phyloP scores from a whole-genome alignment of 805 yeast species.

The Metschnikowia gruessii region DNA sequence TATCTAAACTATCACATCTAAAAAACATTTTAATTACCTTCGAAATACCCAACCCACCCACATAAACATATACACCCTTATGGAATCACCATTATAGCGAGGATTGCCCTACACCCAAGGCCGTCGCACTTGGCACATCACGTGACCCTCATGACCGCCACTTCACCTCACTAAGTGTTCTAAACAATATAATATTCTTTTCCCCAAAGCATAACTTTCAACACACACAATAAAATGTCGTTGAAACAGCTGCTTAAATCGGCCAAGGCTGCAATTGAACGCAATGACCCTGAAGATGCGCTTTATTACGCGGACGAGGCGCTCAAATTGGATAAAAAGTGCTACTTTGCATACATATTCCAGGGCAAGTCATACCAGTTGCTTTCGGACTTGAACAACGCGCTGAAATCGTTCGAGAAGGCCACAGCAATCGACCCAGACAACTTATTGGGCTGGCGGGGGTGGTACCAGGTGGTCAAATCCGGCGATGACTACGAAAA shows the following conservation, averaged over 20 bases:
- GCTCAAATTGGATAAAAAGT: conserved; percentile 51
- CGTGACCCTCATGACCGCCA: neutral
- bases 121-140: too few species aligned
- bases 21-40: too few species aligned
- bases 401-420: conserved; percentile 41
- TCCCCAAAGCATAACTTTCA: neutral
- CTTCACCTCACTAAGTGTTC: too few species aligned
- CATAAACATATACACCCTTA: too few species aligned
- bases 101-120: too few species aligned
- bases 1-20: too few species aligned
- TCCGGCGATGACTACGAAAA: conserved; percentile 34
- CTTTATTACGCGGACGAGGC: conserved; percentile 54
- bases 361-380: conserved; percentile 66
- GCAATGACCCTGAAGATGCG: conserved; percentile 61
- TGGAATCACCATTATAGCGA: too few species aligned
- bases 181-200: too few species aligned
- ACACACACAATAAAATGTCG: conserved; percentile 23
- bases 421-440: conserved; percentile 52
- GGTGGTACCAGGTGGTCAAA: conserved; percentile 52
- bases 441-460: conserved; percentile 76
- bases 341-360: conserved; percentile 67
- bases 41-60: too few species aligned
- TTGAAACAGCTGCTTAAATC: conserved; percentile 32
- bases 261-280: conserved; percentile 48
- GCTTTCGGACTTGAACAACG: conserved; percentile 35